Percentiles rank a stretch among this genome's conserved stretches.
These are phyloP conservation scores for Termitomyces sp. DNA, from an alignment of 768 basidiomycete genomes.

Conservation along the genomic window DNA sequence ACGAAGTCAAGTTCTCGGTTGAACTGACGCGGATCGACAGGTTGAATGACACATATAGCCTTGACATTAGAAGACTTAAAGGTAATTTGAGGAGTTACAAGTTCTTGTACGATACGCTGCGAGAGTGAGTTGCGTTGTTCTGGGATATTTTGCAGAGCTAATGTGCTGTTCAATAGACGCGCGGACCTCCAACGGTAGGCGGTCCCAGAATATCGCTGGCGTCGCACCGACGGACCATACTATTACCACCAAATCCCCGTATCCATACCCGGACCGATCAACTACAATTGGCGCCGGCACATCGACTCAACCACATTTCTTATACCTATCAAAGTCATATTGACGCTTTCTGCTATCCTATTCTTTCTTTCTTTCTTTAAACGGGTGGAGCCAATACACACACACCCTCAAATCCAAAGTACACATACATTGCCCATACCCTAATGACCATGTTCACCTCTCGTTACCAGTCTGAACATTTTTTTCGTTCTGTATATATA, in stretches of 20 bases:
- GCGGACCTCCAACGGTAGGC: constrained; percentile 40
- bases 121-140: constrained; percentile 58
- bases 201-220: neutral
- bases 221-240: neutral
- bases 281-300: neutral
- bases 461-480: neutral
- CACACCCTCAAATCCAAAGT: neutral
- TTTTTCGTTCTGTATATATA: neutral
- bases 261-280: neutral
- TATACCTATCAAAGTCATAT: constrained; percentile 4
- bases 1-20: constrained; percentile 95
- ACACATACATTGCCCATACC: constrained; percentile 4
- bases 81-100: constrained; percentile 93
- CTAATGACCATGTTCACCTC: neutral
- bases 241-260: neutral
- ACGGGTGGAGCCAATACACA: neutral
- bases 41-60: constrained; percentile 84
- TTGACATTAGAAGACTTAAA: constrained; percentile 90
- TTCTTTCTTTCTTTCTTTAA: neutral
- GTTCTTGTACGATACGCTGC: constrained; percentile 83
- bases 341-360: neutral
- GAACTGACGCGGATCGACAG: constrained; percentile 90
- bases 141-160: neutral
- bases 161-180: constrained; percentile 29
- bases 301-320: neutral